Conservation (phyloP, 176 grass and related monocot genomes). For the Lolium rigidum region DNA sequence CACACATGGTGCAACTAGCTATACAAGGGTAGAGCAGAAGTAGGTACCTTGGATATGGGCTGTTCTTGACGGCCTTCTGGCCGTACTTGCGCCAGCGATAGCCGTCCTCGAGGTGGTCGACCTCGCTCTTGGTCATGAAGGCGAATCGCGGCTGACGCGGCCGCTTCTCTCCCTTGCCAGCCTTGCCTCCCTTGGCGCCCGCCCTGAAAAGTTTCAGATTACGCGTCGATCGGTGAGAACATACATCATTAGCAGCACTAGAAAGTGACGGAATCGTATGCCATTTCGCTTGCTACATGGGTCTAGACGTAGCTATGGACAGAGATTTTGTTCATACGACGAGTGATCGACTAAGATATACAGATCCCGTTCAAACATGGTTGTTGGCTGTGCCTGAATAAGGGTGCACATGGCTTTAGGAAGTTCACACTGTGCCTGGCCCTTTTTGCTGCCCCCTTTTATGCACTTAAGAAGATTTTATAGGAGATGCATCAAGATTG, state of each 20-base stretch:
- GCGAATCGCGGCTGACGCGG: constrained; percentile 79
- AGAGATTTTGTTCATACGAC: constrained; percentile 50
- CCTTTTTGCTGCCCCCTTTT: constrained; percentile 7
- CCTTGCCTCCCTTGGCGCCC: constrained; percentile 34
- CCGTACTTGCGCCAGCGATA: constrained; percentile 99
- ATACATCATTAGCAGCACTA: not conserved
- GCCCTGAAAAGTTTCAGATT: constrained; percentile 17
- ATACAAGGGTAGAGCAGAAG: not conserved
- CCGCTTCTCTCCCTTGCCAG: constrained; percentile 81
- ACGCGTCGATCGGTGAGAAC: not conserved
- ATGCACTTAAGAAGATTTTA: constrained; percentile 47
- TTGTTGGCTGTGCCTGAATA: constrained; percentile 28
- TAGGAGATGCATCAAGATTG: not conserved
- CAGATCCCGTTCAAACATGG: constrained; percentile 55
- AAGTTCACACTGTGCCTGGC: constrained; percentile 55
- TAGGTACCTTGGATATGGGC: constrained; percentile 84
- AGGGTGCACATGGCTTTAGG: constrained; percentile 35
- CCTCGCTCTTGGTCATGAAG: constrained; percentile 98
- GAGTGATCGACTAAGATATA: not conserved
- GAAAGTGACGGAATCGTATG: constrained; percentile 21
- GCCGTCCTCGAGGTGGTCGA: constrained; percentile 97
- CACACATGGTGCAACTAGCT: not conserved
- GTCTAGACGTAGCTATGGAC: not conserved
- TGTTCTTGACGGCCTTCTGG: constrained; percentile 99
- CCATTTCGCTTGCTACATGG: not conserved